These are phyloP conservation scores for Bipolaris victoriae DNA, from an alignment of 2,329 filamentous ascomycete species.

Conservation along the genomic window DNA sequence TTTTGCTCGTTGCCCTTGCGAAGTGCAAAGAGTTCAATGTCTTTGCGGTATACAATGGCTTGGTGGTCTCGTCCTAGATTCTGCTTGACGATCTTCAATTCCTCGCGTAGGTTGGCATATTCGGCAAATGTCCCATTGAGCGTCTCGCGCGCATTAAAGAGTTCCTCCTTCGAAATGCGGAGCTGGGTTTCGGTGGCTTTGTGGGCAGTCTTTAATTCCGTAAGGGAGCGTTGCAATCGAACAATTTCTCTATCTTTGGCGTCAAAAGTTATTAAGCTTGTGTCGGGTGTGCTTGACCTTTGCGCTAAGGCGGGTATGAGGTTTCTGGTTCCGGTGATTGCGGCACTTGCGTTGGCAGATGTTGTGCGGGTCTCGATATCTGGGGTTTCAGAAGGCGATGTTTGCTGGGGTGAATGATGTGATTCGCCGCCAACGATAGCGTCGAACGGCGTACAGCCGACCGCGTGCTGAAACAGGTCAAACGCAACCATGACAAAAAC, in stretches of 20 bases:
- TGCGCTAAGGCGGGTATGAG: conserved; percentile 5
- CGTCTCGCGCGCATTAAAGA: conserved; percentile 37
- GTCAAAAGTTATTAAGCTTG: conserved; percentile 16
- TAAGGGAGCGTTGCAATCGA: conserved; percentile 36
- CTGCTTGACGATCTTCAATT: conserved; percentile 41
- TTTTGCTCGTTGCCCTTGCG: conserved; percentile 46
- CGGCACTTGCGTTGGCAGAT: conserved; percentile 26
- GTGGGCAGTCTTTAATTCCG: conserved; percentile 35
- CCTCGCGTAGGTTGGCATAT: conserved; percentile 37
- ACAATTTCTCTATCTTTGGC: conserved; percentile 37
- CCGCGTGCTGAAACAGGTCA: conserved; percentile 35
- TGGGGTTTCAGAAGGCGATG: conserved; percentile 37
- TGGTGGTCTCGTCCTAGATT: conserved; percentile 42
- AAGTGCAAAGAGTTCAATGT: conserved; percentile 47
- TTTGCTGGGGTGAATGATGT: conserved; percentile 15
- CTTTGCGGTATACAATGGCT: conserved; percentile 43
- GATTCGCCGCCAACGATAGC: conserved; percentile 24
- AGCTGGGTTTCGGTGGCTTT: conserved; percentile 38
- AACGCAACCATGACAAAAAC: conserved; percentile 43
- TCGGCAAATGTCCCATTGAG: conserved; percentile 41
- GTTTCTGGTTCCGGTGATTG: conserved; percentile 16
- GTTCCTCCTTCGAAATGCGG: conserved; percentile 30
- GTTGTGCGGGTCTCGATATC: conserved; percentile 26
- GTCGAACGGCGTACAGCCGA: conserved; percentile 17
- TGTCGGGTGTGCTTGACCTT: conserved; percentile 13